Percentiles rank a stretch among this genome's conserved stretches.
phyloP scores from a whole-genome alignment of 257 asterid species.

The Petunia secreta region DNA sequence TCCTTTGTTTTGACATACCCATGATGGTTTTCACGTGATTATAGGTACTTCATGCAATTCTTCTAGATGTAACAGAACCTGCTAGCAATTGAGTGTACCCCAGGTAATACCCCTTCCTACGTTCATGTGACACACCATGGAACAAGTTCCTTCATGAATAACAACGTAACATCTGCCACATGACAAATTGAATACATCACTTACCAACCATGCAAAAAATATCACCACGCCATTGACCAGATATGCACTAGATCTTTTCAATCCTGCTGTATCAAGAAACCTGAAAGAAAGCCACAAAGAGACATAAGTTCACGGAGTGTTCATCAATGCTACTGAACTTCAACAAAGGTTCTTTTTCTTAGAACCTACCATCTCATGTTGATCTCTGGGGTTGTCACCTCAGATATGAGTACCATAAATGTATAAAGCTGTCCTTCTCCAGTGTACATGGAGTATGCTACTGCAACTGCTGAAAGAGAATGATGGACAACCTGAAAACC shows the following conservation, averaged over 20 bases:
- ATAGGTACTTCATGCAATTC: not conserved
- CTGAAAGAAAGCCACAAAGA: slow-evolving; percentile 45
- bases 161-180: not conserved
- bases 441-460: slow-evolving; percentile 78
- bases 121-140: slow-evolving; percentile 8
- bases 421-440: slow-evolving; percentile 99
- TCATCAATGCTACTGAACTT: slow-evolving; percentile 16
- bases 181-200: slow-evolving; percentile 30
- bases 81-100: slow-evolving; percentile 16
- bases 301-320: slow-evolving; percentile 30
- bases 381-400: slow-evolving; percentile 91
- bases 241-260: slow-evolving; percentile 81
- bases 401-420: slow-evolving; percentile 95
- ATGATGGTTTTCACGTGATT: not conserved
- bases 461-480: slow-evolving; percentile 87
- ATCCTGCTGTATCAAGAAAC: slow-evolving; percentile 87
- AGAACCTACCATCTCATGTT: slow-evolving; percentile 83
- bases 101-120: not conserved
- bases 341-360: not conserved
- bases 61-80: slow-evolving; percentile 17
- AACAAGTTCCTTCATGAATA: not conserved
- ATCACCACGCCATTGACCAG: slow-evolving; percentile 76
- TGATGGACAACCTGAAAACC: slow-evolving; percentile 88
- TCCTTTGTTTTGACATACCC: slow-evolving; percentile 12
- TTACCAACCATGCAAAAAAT: slow-evolving; percentile 89